Conservation (phyloP, 768 basidiomycete genomes). For the Russula griseocarnosa region DNA sequence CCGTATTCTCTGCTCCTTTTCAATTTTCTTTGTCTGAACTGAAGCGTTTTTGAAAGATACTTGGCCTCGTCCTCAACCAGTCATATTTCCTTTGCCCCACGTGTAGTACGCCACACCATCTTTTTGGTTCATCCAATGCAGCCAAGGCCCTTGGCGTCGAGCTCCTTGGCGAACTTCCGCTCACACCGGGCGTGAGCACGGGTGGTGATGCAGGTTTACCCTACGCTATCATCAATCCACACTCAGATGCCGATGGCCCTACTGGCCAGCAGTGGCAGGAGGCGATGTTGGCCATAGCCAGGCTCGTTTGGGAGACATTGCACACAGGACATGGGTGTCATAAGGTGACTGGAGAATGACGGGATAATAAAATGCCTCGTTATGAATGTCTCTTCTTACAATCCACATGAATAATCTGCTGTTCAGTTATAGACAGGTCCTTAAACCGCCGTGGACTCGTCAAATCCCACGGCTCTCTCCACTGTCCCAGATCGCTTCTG, state of each 20-base stretch:
- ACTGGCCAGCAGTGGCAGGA: slow-evolving; percentile 29
- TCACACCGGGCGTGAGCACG: slow-evolving; percentile 68
- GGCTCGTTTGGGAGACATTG: slow-evolving; percentile 33
- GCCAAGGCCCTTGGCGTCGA: slow-evolving; percentile 55
- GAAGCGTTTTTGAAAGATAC: slow-evolving; percentile 51
- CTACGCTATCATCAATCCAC: slow-evolving; percentile 37
- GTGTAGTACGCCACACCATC: slow-evolving; percentile 57
- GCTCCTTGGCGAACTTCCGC: slow-evolving; percentile 76
- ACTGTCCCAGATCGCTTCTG: no score
- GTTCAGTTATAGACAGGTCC: no score
- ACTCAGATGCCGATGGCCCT: slow-evolving; percentile 13
- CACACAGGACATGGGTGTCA: background rate
- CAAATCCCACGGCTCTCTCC: no score
- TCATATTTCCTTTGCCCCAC: slow-evolving; percentile 75
- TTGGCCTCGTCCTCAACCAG: slow-evolving; percentile 85
- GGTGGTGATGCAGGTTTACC: slow-evolving; percentile 69
- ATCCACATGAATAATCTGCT: background rate
- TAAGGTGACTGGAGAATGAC: background rate
- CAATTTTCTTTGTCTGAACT: background rate
- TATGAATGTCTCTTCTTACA: background rate
- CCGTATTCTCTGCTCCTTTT: slow-evolving; percentile 44
- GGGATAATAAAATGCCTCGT: no score
- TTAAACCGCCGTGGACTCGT: no score
- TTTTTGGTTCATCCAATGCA: slow-evolving; percentile 65
- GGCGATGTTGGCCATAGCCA: slow-evolving; percentile 34